Evolutionary conservation across 2,329 filamentous ascomycete species (phyloP).

Genomic region (Clonostachys rhizophaga): DNA sequence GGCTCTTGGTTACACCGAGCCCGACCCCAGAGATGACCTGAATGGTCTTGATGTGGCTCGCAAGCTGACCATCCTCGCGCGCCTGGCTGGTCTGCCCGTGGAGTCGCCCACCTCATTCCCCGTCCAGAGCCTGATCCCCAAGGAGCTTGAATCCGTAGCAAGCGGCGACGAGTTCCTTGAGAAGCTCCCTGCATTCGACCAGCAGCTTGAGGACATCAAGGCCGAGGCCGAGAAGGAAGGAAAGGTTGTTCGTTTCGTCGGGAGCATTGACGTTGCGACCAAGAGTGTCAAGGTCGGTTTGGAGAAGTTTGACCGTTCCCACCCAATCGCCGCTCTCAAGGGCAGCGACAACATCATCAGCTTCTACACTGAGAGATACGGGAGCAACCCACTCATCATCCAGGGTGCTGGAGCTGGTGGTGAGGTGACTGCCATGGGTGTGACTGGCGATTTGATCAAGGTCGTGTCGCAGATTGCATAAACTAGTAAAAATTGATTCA

Average conservation of each 20-base stretch:
- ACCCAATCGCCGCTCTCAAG: slow-evolving; percentile 90
- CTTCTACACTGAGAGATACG: slow-evolving; percentile 96
- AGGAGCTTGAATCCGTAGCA: slow-evolving; percentile 70
- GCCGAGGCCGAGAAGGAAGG: slow-evolving; percentile 77
- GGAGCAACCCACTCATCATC: slow-evolving; percentile 84
- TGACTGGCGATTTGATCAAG: slow-evolving; percentile 90
- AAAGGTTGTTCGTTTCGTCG: slow-evolving; percentile 92
- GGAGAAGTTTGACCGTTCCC: slow-evolving; percentile 81
- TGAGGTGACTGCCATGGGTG: slow-evolving; percentile 96
- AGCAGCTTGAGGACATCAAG: slow-evolving; percentile 86
- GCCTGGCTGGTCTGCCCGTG: slow-evolving; percentile 76
- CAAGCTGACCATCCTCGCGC: slow-evolving; percentile 91
- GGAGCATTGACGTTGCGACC: slow-evolving; percentile 80
- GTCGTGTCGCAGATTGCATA: slow-evolving; percentile 66
- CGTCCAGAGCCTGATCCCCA: slow-evolving; percentile 88
- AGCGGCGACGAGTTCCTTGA: slow-evolving; percentile 84
- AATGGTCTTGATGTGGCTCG: slow-evolving; percentile 90
- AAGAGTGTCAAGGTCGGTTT: slow-evolving; percentile 87
- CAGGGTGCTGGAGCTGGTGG: slow-evolving; percentile 93
- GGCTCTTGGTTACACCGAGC: slow-evolving; percentile 87
- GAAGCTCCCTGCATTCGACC: slow-evolving; percentile 76
- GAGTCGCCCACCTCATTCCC: slow-evolving; percentile 85
- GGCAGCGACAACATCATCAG: slow-evolving; percentile 99
- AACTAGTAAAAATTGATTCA: slow-evolving; percentile 5
- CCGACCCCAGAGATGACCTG: slow-evolving; percentile 79